Evolutionary conservation across 1,139 yeast species (phyloP).

Genomic region (Kurtzmaniella natalensis): DNA sequence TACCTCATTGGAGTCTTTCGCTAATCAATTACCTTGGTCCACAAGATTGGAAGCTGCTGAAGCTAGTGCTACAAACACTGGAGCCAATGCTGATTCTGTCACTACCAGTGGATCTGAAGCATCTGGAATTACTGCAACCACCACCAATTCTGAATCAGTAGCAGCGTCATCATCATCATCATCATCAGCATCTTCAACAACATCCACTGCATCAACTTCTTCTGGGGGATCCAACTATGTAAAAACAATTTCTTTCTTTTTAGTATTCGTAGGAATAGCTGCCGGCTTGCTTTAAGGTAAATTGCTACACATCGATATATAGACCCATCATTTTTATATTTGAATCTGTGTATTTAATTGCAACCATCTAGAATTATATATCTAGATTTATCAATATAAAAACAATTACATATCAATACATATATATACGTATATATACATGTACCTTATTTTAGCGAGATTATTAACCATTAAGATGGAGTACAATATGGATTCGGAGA

Average conservation of each 20-base stretch:
- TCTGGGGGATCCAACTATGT: too few relatives aligned
- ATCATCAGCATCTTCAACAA: background rate
- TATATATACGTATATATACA: too few relatives aligned
- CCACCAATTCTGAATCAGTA: background rate
- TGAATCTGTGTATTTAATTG: too few relatives aligned
- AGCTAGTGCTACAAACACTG: background rate
- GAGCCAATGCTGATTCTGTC: constrained; percentile 1
- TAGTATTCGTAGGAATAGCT: background rate
- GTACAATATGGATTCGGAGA: too few relatives aligned
- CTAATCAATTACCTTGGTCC: constrained; percentile 35
- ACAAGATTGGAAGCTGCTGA: constrained; percentile 4
- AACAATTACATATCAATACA: too few relatives aligned
- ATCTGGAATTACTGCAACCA: background rate
- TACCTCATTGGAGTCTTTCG: constrained; percentile 22
- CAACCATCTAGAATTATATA: too few relatives aligned
- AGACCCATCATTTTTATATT: too few relatives aligned
- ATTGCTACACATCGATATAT: too few relatives aligned
- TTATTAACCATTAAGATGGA: too few relatives aligned
- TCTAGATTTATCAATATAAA: too few relatives aligned
- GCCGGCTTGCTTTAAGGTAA: background rate
- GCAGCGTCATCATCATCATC: background rate
- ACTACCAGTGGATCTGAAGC: background rate
- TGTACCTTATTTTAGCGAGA: too few relatives aligned
- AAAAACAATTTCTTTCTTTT: background rate
- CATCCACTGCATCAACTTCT: too few relatives aligned